Conservation (phyloP, 495 filamentous ascomycete species). For the Hypoxylon perforatum region DNA sequence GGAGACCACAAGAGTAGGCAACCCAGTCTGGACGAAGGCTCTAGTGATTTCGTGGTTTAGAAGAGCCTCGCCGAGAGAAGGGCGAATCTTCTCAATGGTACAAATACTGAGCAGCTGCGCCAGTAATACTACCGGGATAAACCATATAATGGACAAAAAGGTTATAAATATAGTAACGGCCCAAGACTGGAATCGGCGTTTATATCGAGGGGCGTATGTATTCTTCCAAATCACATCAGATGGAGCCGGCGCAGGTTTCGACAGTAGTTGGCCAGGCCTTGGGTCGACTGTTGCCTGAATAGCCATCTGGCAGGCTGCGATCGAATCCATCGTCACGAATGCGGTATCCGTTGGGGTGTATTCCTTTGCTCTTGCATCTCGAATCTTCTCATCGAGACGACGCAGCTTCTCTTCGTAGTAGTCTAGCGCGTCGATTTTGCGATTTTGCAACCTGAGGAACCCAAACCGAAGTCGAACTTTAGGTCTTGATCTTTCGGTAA, state of each 20-base stretch:
- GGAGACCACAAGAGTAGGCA: conserved; percentile 86
- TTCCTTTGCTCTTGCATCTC: conserved; percentile 74
- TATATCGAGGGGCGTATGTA: conserved; percentile 82
- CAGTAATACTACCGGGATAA: conserved; percentile 82
- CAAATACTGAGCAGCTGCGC: conserved; percentile 81
- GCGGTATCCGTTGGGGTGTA: conserved; percentile 84
- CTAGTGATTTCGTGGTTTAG: conserved; percentile 71
- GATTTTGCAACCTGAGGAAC: conserved; percentile 74
- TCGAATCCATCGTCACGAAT: conserved; percentile 97
- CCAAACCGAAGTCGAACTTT: conserved; percentile 82
- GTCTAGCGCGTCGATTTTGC: conserved; percentile 88
- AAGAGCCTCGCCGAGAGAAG: conserved; percentile 74
- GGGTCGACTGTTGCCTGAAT: conserved; percentile 93
- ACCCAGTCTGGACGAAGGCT: conserved; percentile 84
- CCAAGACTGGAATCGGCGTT: conserved; percentile 81
- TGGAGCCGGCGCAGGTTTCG: conserved; percentile 86
- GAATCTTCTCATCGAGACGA: conserved; percentile 81
- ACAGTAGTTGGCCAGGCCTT: conserved; percentile 83
- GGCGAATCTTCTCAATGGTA: conserved; percentile 77
- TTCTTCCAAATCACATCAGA: conserved; percentile 93
- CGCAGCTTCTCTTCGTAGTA: conserved; percentile 91
- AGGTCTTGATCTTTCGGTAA: conserved; percentile 64
- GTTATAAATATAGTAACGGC: conserved; percentile 82
- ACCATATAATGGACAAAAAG: conserved; percentile 89
- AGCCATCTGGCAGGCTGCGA: conserved; percentile 91